A percentile compares a stretch with the other conserved stretches of the same genome.
Conservation (phyloP, 495 filamentous ascomycete species). For the Aspergillus kassunensis region DNA sequence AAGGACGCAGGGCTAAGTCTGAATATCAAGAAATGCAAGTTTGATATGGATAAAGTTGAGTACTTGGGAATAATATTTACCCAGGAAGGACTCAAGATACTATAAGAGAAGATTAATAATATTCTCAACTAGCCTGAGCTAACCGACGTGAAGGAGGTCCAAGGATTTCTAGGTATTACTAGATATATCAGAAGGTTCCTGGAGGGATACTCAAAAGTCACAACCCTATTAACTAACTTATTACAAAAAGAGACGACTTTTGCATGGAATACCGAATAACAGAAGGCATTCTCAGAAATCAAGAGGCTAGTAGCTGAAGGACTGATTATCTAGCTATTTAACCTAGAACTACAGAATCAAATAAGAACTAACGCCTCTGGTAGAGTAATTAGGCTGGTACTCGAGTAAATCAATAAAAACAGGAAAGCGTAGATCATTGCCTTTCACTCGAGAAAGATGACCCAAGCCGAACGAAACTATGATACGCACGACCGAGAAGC, state of each 20-base stretch:
- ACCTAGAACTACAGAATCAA: neutral
- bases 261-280: neutral
- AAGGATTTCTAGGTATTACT: too few species aligned
- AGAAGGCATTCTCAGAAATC: neutral
- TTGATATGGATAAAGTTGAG: neutral
- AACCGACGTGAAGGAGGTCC: too few species aligned
- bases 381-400: neutral
- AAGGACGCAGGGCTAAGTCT: too few species aligned
- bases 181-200: too few species aligned
- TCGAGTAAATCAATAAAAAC: neutral
- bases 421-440: neutral
- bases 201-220: neutral
- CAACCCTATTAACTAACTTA: neutral
- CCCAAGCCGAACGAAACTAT: neutral
- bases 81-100: neutral
- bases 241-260: neutral
- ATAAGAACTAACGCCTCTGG: slow-evolving; percentile 1
- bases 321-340: neutral
- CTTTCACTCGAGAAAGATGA: slow-evolving; percentile 1
- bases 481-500: slow-evolving; percentile 2
- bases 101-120: neutral
- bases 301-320: neutral
- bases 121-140: too few species aligned
- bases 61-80: neutral
- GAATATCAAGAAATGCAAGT: neutral